Conservation (phyloP, 2,329 filamentous ascomycete genomes). For the Pestalotiopsis sp. region DNA sequence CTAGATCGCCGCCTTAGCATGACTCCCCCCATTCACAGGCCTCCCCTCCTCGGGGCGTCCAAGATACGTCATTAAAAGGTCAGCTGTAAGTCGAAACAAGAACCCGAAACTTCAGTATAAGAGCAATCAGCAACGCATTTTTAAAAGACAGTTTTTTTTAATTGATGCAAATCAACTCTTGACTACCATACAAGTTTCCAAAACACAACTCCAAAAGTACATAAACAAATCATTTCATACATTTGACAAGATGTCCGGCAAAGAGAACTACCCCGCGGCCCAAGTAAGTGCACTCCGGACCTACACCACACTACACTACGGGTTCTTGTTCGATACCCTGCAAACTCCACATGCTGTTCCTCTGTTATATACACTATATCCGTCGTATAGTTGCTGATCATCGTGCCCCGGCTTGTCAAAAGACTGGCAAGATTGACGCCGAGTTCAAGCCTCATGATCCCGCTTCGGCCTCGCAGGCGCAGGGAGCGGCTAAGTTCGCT, state of each 20-base stretch:
- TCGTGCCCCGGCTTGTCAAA: neutral
- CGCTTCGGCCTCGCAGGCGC: conserved; percentile 41
- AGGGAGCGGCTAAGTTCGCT: conserved; percentile 41
- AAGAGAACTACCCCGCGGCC: conserved; percentile 14
- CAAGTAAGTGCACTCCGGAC: conserved; percentile 20
- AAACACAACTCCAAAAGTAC: neutral
- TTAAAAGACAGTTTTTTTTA: neutral
- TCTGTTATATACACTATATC: neutral
- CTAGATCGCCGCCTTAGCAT: conserved; percentile 12
- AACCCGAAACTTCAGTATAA: conserved; percentile 14
- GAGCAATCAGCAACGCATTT: neutral
- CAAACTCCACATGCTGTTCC: neutral
- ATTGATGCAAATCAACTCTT: neutral
- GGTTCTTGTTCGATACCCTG: neutral
- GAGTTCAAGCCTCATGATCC: conserved; percentile 41
- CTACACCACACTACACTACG: neutral
- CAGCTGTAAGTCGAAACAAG: conserved; percentile 24
- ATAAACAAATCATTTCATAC: neutral
- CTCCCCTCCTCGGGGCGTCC: conserved; percentile 6
- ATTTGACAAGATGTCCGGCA: conserved; percentile 12
- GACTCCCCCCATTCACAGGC: conserved; percentile 34
- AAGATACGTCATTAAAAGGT: conserved; percentile 31
- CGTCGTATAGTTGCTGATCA: neutral
- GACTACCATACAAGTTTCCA: neutral
- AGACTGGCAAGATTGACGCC: conserved; percentile 34